A percentile compares a stretch with the other conserved stretches of the same genome.
phyloP scores from a whole-genome alignment of 176 grass and related monocot genomes.

The Aechmea fasciata region DNA sequence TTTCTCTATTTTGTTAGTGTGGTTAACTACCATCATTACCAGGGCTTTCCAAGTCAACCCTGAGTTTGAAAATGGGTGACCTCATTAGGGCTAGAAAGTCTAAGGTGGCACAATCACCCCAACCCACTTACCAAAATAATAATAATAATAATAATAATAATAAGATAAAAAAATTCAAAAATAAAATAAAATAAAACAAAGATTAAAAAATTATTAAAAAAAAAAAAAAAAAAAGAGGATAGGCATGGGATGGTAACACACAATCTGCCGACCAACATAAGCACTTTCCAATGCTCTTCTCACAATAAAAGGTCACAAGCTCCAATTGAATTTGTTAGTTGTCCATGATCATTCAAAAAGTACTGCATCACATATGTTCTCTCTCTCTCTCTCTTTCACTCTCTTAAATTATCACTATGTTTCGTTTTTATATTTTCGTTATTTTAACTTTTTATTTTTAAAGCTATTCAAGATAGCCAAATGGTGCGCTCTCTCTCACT shows the following conservation, averaged over 20 bases:
- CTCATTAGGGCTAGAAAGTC: slow-evolving; percentile 20
- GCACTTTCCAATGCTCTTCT: slow-evolving; percentile 12
- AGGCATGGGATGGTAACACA: too few relatives aligned
- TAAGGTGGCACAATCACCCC: slow-evolving; percentile 15
- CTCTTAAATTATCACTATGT: too few relatives aligned
- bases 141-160: slow-evolving; percentile 9
- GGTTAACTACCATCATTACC: slow-evolving; percentile 25
- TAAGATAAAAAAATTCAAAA: slow-evolving; percentile 2
- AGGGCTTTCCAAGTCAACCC: slow-evolving; percentile 24
- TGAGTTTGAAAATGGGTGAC: slow-evolving; percentile 4
- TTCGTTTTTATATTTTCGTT: too few relatives aligned
- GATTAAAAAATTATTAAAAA: slow-evolving; percentile 4
- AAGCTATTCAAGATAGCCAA: too few relatives aligned
- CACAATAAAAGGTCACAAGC: slow-evolving; percentile 7
- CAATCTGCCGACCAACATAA: slow-evolving; percentile 23
- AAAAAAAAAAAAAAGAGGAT: slow-evolving; percentile 3
- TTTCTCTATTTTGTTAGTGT: background rate
- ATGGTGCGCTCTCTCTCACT: too few relatives aligned
- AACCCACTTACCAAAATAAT: background rate
- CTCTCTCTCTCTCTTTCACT: background rate
- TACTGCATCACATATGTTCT: background rate
- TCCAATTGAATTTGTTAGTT: slow-evolving; percentile 1
- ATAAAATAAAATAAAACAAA: slow-evolving; percentile 22
- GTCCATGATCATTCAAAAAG: slow-evolving; percentile 16
- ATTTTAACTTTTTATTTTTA: too few relatives aligned